These are phyloP conservation scores for Lichtheimia hyalospora DNA, from an alignment of 371 early-diverging fungal genomes.

Conservation along the genomic window DNA sequence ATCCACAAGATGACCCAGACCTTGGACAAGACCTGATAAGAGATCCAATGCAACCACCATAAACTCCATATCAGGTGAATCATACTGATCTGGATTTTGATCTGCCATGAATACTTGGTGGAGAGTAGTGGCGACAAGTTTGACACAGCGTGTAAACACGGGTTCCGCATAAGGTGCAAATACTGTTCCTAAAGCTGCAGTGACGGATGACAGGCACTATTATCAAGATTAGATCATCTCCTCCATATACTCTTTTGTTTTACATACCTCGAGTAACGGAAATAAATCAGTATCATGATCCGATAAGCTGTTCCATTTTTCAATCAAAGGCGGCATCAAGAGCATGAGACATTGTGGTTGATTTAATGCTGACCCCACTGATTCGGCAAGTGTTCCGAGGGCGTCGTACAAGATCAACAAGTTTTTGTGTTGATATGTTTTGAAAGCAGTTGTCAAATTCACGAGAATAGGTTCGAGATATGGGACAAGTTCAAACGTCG, in stretches of 20 bases:
- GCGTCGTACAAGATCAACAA: slow-evolving; percentile 90
- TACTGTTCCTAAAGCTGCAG: slow-evolving; percentile 80
- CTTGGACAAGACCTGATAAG: slow-evolving; percentile 88
- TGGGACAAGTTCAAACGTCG: slow-evolving; percentile 74
- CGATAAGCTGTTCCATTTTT: slow-evolving; percentile 75
- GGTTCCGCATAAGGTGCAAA: slow-evolving; percentile 80
- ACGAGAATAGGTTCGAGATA: slow-evolving; percentile 82
- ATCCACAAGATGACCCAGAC: slow-evolving; percentile 70
- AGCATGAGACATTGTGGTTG: slow-evolving; percentile 71
- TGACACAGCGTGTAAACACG: slow-evolving; percentile 85
- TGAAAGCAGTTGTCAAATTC: slow-evolving; percentile 75
- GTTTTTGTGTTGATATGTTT: slow-evolving; percentile 87
- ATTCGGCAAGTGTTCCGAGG: slow-evolving; percentile 90
- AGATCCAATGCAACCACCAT: slow-evolving; percentile 91
- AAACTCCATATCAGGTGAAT: slow-evolving; percentile 81
- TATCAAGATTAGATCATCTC: background rate
- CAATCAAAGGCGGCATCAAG: slow-evolving; percentile 84
- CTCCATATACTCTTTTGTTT: background rate
- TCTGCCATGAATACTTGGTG: slow-evolving; percentile 22
- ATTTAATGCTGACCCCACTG: slow-evolving; percentile 80
- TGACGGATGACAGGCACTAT: slow-evolving; percentile 85
- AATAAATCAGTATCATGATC: slow-evolving; percentile 87
- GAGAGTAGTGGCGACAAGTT: slow-evolving; percentile 72
- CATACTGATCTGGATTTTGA: slow-evolving; percentile 49
- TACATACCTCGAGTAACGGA: slow-evolving; percentile 82